These are phyloP conservation scores for Naegleria gruberi DNA, from an alignment of 208 protist species.

Conservation along the genomic window DNA sequence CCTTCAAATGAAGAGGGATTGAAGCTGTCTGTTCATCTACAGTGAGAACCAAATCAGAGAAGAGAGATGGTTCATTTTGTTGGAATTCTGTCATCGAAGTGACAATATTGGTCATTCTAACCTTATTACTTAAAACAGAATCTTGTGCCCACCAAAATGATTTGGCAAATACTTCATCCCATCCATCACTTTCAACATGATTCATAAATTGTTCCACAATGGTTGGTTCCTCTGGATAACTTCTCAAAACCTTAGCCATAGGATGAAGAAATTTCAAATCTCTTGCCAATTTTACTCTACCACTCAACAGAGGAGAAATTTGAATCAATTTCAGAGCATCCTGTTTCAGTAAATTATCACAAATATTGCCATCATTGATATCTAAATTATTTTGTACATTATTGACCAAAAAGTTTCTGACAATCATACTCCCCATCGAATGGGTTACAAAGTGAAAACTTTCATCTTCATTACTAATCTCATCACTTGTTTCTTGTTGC, in stretches of 20 bases:
- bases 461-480: neutral
- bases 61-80: neutral
- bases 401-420: neutral
- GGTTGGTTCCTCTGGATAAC: neutral
- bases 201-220: neutral
- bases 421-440: neutral
- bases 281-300: neutral
- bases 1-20: neutral
- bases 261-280: neutral
- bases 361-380: neutral
- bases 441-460: neutral
- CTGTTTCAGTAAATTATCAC: neutral
- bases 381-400: neutral
- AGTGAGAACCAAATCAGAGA: neutral
- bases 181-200: neutral
- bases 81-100: neutral
- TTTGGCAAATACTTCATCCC: neutral
- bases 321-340: neutral
- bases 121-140: neutral
- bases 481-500: too few relatives aligned
- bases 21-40: neutral
- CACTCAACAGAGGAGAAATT: neutral
- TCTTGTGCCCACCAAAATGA: neutral
- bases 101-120: neutral
- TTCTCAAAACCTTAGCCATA: neutral